Percentiles rank a stretch among this genome's conserved stretches.
phyloP scores from a whole-genome alignment of 2,329 filamentous ascomycete species.

The Metarhizium rileyi region DNA sequence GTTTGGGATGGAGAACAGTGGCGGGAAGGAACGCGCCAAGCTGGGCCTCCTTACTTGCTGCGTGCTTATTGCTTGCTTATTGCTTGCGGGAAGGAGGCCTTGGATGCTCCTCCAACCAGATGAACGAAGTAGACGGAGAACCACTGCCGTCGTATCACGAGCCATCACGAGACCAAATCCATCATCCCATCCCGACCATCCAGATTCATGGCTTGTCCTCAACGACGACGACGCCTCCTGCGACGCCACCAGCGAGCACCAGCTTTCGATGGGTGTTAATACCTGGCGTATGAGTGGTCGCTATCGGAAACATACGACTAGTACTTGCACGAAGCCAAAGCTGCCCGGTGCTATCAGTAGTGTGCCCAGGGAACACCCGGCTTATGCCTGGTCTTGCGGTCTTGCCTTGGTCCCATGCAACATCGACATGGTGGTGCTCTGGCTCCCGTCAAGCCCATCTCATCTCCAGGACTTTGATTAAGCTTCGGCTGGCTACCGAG shows the following conservation, averaged over 20 bases:
- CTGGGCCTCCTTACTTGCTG: not conserved
- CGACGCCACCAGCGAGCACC: not conserved
- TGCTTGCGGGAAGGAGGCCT: not conserved
- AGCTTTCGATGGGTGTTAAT: not conserved
- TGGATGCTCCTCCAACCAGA: not conserved
- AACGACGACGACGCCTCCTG: not conserved
- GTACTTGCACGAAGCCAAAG: too few relatives aligned
- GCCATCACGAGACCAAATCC: constrained; percentile 1
- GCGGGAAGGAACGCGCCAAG: constrained; percentile 1
- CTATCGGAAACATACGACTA: not conserved
- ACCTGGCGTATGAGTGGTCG: not conserved
- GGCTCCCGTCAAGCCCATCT: not conserved
- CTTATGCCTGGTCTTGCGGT: not conserved
- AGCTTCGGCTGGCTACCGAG: not conserved
- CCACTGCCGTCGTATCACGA: not conserved
- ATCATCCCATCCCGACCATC: not conserved
- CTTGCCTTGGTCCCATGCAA: too few relatives aligned
- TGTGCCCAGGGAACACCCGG: not conserved
- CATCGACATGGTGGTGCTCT: not conserved
- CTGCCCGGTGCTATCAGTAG: too few relatives aligned
- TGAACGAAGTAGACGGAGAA: not conserved
- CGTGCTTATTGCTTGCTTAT: too few relatives aligned
- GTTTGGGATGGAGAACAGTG: not conserved
- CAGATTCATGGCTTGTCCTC: not conserved
- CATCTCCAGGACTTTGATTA: not conserved